Evolutionary conservation across 495 filamentous ascomycete genomes (phyloP).

Genomic region (Penicillium turbatum): DNA sequence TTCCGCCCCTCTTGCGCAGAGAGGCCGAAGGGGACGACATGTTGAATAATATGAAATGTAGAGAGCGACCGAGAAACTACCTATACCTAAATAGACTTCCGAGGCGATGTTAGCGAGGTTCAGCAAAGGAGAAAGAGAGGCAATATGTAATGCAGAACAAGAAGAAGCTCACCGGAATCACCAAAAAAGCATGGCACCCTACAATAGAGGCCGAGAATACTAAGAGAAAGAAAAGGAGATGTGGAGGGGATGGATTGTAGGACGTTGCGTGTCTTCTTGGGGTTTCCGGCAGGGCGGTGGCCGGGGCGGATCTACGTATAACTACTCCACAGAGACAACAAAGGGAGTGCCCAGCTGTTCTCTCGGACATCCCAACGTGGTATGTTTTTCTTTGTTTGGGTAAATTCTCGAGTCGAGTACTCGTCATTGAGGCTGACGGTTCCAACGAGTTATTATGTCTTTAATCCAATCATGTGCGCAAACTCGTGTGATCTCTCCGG

Average conservation of each 20-base stretch:
- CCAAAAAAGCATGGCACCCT: slow-evolving; percentile 28
- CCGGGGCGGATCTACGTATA: slow-evolving; percentile 9
- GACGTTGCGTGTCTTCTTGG: slow-evolving; percentile 17
- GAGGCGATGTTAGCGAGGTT: slow-evolving; percentile 9
- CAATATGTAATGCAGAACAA: not conserved
- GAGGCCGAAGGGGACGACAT: slow-evolving; percentile 43
- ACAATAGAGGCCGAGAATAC: slow-evolving; percentile 14
- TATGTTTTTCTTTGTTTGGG: not conserved
- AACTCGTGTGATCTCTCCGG: not conserved
- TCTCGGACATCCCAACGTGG: no score
- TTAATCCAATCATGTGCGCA: not conserved
- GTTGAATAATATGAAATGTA: slow-evolving; percentile 23
- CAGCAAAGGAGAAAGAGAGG: not conserved
- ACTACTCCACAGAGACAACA: not conserved
- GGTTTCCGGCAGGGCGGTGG: slow-evolving; percentile 7
- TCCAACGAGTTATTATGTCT: no score
- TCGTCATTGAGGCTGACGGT: not conserved
- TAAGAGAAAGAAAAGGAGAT: slow-evolving; percentile 13
- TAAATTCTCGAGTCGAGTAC: not conserved
- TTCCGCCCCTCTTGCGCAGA: slow-evolving; percentile 51
- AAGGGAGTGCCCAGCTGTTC: no score
- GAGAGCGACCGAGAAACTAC: slow-evolving; percentile 36
- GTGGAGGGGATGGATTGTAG: slow-evolving; percentile 1
- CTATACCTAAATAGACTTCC: slow-evolving; percentile 35
- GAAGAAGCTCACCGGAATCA: slow-evolving; percentile 23